Conservation (phyloP, 805 yeast species). For the Starmerella stigmatis region DNA sequence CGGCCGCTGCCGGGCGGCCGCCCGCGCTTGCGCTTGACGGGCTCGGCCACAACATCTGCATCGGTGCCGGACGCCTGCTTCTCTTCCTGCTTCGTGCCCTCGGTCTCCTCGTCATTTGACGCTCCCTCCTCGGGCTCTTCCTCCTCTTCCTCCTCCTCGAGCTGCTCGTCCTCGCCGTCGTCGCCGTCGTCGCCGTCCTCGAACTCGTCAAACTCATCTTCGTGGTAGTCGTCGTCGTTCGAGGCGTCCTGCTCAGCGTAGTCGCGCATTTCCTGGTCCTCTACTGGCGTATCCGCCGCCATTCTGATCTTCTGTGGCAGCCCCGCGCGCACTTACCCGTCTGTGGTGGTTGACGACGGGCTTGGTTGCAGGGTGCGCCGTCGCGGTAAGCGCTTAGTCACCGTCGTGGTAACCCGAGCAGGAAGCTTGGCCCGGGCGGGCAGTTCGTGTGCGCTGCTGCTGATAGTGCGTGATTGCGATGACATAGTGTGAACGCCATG, state of each 20-base stretch:
- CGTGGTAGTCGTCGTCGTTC: slow-evolving; percentile 11
- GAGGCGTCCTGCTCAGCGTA: slow-evolving; percentile 1
- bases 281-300: slow-evolving; percentile 3
- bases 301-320: too few species aligned
- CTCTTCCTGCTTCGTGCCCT: slow-evolving; percentile 12
- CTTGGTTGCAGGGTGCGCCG: too few species aligned
- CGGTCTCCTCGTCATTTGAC: slow-evolving; percentile 12
- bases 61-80: not conserved
- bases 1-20: slow-evolving; percentile 25
- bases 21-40: slow-evolving; percentile 24
- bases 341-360: too few species aligned
- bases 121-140: slow-evolving; percentile 13
- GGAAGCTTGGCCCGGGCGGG: too few species aligned
- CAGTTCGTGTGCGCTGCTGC: too few species aligned
- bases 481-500: too few species aligned
- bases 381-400: too few species aligned
- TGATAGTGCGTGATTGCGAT: too few species aligned
- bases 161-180: slow-evolving; percentile 12
- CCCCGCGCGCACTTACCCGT: too few species aligned
- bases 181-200: slow-evolving; percentile 10
- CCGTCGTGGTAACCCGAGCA: too few species aligned
- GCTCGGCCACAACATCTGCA: slow-evolving; percentile 12
- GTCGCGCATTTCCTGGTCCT: slow-evolving; percentile 16
- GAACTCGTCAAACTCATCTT: slow-evolving; percentile 6
- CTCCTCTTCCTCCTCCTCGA: slow-evolving; percentile 9